A percentile compares a stretch with the other conserved stretches of the same genome.
Evolutionary conservation across 2,329 filamentous ascomycete genomes (phyloP).

Genomic region (Stagonosporopsis cucurbitacearum): DNA sequence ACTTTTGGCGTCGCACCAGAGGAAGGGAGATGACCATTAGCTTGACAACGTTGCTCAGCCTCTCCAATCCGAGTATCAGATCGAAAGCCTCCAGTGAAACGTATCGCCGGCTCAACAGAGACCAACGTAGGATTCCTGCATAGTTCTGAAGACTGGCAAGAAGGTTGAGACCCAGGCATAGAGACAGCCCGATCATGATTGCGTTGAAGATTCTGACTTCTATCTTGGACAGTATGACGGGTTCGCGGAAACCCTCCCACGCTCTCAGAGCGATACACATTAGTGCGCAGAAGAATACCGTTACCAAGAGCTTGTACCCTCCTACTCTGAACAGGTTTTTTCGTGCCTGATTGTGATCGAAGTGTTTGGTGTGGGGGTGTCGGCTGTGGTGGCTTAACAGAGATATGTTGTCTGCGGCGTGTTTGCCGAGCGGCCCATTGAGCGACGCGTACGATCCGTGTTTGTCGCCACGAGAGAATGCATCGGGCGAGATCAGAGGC

Average conservation of each 20-base stretch:
- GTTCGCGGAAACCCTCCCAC: conserved; percentile 37
- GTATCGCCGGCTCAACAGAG: conserved; percentile 35
- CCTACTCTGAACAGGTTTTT: conserved; percentile 39
- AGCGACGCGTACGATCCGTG: conserved; percentile 29
- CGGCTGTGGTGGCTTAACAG: conserved; percentile 18
- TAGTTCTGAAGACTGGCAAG: conserved; percentile 42
- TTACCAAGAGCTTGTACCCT: conserved; percentile 32
- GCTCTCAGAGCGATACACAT: conserved; percentile 36
- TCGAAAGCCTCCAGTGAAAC: conserved; percentile 45
- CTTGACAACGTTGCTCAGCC: conserved; percentile 40
- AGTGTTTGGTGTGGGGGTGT: conserved; percentile 32
- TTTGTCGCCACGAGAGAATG: conserved; percentile 20
- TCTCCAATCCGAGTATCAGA: conserved; percentile 40
- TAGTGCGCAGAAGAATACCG: conserved; percentile 35
- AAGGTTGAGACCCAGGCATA: conserved; percentile 44
- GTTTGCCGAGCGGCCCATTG: conserved; percentile 22
- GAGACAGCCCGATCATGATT: conserved; percentile 39
- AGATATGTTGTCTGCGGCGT: conserved; percentile 31
- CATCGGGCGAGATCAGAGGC: conserved; percentile 26
- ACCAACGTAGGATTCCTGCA: conserved; percentile 42
- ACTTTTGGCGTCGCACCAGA: conserved; percentile 26
- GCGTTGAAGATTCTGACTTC: conserved; percentile 43
- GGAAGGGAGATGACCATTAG: conserved; percentile 41
- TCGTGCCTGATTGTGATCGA: conserved; percentile 42
- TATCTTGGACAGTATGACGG: conserved; percentile 29